Base-by-base conservation (phyloP, 2,329 filamentous ascomycete species). In the Cucurbitaria berberidis region DNA sequence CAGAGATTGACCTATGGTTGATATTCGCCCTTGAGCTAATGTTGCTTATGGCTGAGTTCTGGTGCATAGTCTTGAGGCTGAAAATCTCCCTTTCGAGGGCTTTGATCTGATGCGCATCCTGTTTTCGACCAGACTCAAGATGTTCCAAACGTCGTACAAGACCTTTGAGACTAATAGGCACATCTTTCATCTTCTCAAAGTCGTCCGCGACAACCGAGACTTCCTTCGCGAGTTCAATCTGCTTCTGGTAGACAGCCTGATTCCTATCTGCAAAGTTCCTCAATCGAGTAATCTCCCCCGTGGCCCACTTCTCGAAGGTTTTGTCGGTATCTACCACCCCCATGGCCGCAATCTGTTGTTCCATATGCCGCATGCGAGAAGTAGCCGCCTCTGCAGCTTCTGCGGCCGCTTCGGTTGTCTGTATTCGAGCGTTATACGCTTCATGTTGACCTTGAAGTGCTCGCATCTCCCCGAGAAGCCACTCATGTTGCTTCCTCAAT, bases 401-500 rank as follows among this genome's bases (percentile, higher is more conserved):
- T n/a, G 59, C 54, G 11, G 53, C 22, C 8, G 54, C 48, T 48
- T 73, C 69, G 4, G 55, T 53, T 1, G 57, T 45, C 30, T 53
- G 56, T 42, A 73, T 64, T 10, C 65, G 64, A 1, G 49, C 24
- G 26, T 66, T 54, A 39, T 62, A 66, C 5, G 44, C 53, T 27
- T 56, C 51, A 22, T 67, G 57, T 22, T 60, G 50, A 5, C 47
- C 32, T 30, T 77, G 74, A n/a, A 78, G 66, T 9, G 61, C 51
- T 41, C 70, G 66, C 63, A 78, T 67, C 18, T 74, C 72, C 0
- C 59, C 50, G 6, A 74, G 66, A 3, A 79, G 64, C 40, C 67
- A 60, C 3, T 55, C 60, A 51, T 78, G 69, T 39, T 77, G 69
- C 22, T 70, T 66, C 52, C 75, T 74, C 26, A 78, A 64, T 41